Evolutionary conservation across 352 stramenopile genomes (phyloP).

Genomic region (Pythium brachiatum): DNA sequence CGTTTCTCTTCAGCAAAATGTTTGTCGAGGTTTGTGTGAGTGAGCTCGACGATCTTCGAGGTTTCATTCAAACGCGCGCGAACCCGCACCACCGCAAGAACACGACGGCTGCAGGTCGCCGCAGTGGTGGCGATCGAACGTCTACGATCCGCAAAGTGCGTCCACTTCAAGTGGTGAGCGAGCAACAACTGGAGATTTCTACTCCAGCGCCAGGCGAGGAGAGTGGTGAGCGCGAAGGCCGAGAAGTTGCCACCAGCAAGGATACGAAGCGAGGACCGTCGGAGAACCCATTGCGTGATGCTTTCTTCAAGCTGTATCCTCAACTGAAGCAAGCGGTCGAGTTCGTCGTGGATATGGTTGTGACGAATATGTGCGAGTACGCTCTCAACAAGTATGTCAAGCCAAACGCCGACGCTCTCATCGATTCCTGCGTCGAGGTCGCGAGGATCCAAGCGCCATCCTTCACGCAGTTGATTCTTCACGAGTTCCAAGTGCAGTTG

Average conservation of each 20-base stretch:
- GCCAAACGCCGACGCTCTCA: constrained; percentile 38
- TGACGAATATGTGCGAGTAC: constrained; percentile 61
- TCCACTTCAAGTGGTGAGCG: constrained; percentile 46
- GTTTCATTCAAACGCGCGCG: constrained; percentile 50
- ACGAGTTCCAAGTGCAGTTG: constrained; percentile 22
- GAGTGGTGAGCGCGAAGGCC: constrained; percentile 6
- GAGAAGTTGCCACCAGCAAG: constrained; percentile 7
- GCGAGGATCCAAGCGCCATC: constrained; percentile 18
- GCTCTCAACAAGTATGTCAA: constrained; percentile 43
- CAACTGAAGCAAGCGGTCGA: constrained; percentile 54
- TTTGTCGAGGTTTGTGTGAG: constrained; percentile 64
- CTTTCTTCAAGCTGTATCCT: constrained; percentile 64
- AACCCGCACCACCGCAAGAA: constrained; percentile 29
- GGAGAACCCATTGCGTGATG: constrained; percentile 34
- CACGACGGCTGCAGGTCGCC: constrained; percentile 9
- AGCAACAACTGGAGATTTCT: constrained; percentile 25
- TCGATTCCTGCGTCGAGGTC: constrained; percentile 35
- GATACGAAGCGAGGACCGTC: not conserved
- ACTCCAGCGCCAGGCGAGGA: not conserved
- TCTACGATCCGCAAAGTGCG: constrained; percentile 58
- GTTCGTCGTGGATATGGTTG: constrained; percentile 60
- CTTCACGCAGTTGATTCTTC: constrained; percentile 36
- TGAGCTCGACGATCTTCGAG: constrained; percentile 54
- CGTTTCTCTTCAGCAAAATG: constrained; percentile 65
- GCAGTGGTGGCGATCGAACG: constrained; percentile 1